A percentile compares a stretch with the other conserved stretches of the same genome.
phyloP scores from a whole-genome alignment of 1,284 basidiomycete species.

The Athelia psychrophila region DNA sequence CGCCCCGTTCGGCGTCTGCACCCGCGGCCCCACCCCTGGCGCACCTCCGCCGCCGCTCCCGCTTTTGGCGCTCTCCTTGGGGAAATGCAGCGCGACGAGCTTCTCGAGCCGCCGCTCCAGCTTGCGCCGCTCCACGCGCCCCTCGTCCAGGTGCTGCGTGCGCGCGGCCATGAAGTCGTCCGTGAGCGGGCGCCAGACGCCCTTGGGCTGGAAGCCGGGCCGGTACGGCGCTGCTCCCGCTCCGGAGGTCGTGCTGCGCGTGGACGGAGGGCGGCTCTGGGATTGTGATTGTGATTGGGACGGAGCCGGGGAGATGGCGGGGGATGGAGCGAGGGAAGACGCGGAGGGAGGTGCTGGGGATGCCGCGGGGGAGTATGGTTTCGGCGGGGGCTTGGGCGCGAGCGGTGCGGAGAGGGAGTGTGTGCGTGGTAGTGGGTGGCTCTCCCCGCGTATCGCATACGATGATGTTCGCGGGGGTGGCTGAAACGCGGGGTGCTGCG shows the following conservation, averaged over 20 bases:
- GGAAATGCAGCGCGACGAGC: constrained; percentile 82
- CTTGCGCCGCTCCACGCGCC: constrained; percentile 75
- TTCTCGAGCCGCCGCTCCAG: constrained; percentile 83
- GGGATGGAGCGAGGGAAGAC: constrained; percentile 20
- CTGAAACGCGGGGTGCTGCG: background rate
- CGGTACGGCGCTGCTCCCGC: constrained; percentile 47
- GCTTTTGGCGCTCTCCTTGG: constrained; percentile 23
- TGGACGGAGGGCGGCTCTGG: too few species aligned
- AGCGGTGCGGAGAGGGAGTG: constrained; percentile 6
- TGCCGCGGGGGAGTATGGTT: constrained; percentile 14
- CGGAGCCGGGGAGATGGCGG: constrained; percentile 24
- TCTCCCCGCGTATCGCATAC: background rate
- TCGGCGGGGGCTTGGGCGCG: constrained; percentile 3
- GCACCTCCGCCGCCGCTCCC: constrained; percentile 16
- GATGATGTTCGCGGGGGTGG: background rate
- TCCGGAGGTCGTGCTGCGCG: constrained; percentile 1
- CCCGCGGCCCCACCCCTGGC: constrained; percentile 10
- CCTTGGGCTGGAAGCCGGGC: constrained; percentile 69
- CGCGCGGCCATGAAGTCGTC: constrained; percentile 74
- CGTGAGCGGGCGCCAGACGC: constrained; percentile 65
- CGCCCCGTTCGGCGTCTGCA: constrained; percentile 14
- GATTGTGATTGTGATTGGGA: constrained; percentile 46
- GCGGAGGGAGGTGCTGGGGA: constrained; percentile 18
- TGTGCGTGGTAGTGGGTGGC: background rate
- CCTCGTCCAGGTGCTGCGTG: constrained; percentile 51